Evolutionary conservation across 2,329 filamentous ascomycete species (phyloP).

Genomic region (Microdochium trichocladiopsis): DNA sequence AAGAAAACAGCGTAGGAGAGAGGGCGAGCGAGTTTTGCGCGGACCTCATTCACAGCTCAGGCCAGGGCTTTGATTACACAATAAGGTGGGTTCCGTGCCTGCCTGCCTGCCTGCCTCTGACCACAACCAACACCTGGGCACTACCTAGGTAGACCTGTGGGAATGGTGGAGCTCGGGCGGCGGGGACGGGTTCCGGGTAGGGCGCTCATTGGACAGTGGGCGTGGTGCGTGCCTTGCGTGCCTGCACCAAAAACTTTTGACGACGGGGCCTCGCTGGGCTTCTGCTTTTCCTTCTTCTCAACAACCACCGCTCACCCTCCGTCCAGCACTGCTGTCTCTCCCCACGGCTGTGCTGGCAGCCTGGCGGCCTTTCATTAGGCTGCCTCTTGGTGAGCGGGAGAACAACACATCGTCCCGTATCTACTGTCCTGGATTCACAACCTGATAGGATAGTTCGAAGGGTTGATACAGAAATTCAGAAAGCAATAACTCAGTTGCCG

Average conservation of each 20-base stretch:
- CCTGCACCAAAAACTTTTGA: background rate
- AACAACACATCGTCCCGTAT: constrained; percentile 62
- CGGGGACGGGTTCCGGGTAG: background rate
- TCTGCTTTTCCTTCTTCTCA: constrained; percentile 9
- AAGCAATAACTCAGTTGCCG: too few relatives aligned
- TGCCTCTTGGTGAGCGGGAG: constrained; percentile 23
- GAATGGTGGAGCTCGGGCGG: background rate
- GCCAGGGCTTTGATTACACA: background rate
- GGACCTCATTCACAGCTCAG: background rate
- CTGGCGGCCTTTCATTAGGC: constrained; percentile 22
- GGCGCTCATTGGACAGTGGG: background rate
- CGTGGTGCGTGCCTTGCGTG: background rate
- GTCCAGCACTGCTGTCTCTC: constrained; percentile 15
- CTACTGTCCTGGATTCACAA: constrained; percentile 74
- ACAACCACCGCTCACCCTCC: constrained; percentile 17
- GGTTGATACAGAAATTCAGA: constrained; percentile 54
- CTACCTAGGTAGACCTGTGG: too few relatives aligned
- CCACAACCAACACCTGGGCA: too few relatives aligned
- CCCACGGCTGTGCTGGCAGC: constrained; percentile 23
- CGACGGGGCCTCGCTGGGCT: background rate
- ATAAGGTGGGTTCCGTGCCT: background rate
- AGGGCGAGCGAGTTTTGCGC: background rate
- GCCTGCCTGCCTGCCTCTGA: too few relatives aligned
- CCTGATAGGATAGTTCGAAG: constrained; percentile 81
- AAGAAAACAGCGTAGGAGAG: constrained; percentile 5